Evolutionary conservation across 306 rosid genomes (phyloP), one percentile per base, ranked within the genome.

Genomic region (Cucurbita maxima): DNA sequence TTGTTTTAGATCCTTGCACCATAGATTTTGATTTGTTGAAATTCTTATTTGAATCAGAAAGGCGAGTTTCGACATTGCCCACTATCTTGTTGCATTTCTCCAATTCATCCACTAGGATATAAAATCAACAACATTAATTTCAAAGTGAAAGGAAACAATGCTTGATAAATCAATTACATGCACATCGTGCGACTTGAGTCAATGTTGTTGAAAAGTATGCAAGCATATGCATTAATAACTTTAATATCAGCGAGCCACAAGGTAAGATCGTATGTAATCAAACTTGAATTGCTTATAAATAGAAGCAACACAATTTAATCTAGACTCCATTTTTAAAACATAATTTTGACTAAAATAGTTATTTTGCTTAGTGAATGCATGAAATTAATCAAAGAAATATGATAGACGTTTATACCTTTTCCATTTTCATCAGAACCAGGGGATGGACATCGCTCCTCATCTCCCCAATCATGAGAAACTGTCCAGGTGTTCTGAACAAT

Each of bases 401-500:
- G 56, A 62, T 8, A 41, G 22, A 60, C 75, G 71, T 51, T 67
- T 14, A 62, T 80, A 95, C 99, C 97, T 85, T 89, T 88, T 70
- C 80, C 86, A 55, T 84, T 78, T 75, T 89, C 87, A 67, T 88
- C 91, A 43, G 97, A 83, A 62, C 61, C 66, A 19, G 97, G 97
- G 59, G 96, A 84, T 56, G 99, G 99, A 59, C 99, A 95, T 3
- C 99, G 99, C 79, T 89, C 97, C 88, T 95, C 99, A 56, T 80
- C 96, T 71, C 96, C 97, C 97, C 99, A 95, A 75, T 95, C 97
- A 87, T 81, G 96, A 82, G 96, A 92, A 47, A 82, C 70, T 37
- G 97, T 89, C 99, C 99, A 95, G 66, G 97, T 82, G 88, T 95
- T 95, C 76, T 91, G 99, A 78, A 95, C 99, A 70, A 95, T 89